Conservation (phyloP, 805 yeast genomes). For the Cyberlindnera saturnus region DNA sequence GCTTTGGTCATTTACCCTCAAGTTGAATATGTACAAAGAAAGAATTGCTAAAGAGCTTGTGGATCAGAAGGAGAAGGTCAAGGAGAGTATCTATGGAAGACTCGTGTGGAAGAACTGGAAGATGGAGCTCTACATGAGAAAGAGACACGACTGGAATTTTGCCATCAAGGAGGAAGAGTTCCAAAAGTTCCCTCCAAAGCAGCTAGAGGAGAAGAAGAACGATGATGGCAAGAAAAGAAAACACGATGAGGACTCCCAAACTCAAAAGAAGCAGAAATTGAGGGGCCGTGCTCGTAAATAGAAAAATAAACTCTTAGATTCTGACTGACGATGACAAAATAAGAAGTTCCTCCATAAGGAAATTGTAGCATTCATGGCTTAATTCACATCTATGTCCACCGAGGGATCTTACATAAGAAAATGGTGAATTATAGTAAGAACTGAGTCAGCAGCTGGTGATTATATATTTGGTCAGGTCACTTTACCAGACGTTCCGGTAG, state of each 20-base stretch:
- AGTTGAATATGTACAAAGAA: conserved; percentile 80
- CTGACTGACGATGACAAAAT: neutral
- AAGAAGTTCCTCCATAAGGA: neutral
- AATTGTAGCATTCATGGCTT: no score
- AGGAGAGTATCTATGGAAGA: conserved; percentile 82
- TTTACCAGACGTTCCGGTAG: no score
- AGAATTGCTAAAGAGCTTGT: conserved; percentile 67
- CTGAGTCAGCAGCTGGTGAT: no score
- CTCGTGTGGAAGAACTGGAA: conserved; percentile 95
- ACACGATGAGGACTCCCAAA: conserved; percentile 1
- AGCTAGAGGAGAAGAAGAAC: conserved; percentile 14
- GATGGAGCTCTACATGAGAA: conserved; percentile 71
- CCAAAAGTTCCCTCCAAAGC: conserved; percentile 31
- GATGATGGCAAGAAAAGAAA: conserved; percentile 14
- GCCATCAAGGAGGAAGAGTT: conserved; percentile 48
- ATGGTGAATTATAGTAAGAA: no score
- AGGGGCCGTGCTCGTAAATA: conserved; percentile 25
- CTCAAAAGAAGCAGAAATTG: conserved; percentile 20
- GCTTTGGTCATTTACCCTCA: conserved; percentile 72
- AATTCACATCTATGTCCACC: no score
- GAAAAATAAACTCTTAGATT: neutral
- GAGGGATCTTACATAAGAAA: no score
- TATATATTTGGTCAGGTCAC: no score
- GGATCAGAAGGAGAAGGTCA: conserved; percentile 57
- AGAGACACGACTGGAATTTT: conserved; percentile 78